Conservation (phyloP, 2,329 filamentous ascomycete genomes). For the Cercospora beticola region DNA sequence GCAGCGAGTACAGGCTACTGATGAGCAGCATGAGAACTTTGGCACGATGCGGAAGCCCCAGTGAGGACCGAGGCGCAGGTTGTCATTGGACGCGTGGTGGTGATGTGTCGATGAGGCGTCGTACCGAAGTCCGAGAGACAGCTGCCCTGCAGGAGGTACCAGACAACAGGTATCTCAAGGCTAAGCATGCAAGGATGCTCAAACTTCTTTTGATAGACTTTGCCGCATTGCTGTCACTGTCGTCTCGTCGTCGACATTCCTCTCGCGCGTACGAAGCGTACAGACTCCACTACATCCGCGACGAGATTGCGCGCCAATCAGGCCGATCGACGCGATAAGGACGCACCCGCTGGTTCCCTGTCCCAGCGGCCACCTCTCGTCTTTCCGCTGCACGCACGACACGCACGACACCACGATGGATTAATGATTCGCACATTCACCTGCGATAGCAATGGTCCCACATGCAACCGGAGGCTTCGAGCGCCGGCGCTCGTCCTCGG, state of each 20-base stretch:
- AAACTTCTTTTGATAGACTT: not conserved
- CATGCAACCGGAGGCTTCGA: constrained; percentile 30
- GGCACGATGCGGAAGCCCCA: not conserved
- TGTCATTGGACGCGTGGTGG: not conserved
- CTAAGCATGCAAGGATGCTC: not conserved
- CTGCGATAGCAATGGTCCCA: constrained; percentile 26
- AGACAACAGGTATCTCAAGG: not conserved
- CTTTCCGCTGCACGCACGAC: not conserved
- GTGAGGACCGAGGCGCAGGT: not conserved
- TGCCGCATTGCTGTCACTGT: not conserved
- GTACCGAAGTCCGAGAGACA: not conserved
- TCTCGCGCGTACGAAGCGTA: not conserved
- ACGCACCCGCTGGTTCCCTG: not conserved
- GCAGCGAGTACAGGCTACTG: constrained; percentile 2
- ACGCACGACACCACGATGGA: not conserved
- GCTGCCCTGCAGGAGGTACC: constrained; percentile 1
- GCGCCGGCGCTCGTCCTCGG: constrained; percentile 34
- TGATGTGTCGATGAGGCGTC: not conserved
- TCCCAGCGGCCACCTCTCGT: not conserved
- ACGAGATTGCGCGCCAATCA: not conserved
- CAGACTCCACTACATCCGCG: not conserved
- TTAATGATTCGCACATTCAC: not conserved
- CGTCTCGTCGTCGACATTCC: not conserved
- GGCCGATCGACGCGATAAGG: not conserved
- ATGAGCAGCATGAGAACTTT: not conserved